Base-by-base conservation (phyloP, 495 filamentous ascomycete genomes). In the Aspergillus nanangensis region DNA sequence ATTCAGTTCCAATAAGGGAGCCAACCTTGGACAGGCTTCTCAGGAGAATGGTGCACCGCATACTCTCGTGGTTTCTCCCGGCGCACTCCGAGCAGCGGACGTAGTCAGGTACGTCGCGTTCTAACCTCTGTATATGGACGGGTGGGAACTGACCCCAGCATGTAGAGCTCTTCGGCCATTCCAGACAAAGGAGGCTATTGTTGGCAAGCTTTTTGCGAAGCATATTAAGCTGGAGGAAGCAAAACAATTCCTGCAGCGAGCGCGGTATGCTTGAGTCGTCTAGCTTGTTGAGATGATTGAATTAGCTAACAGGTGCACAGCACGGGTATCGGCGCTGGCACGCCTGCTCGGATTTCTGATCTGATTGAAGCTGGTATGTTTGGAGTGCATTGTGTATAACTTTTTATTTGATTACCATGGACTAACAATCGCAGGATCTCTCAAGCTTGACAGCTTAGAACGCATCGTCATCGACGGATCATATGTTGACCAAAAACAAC, bases 141-240 rank as follows among this genome's bases (percentile, higher is more conserved):
- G 5, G 15, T 4, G 4, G 21, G n/a, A 4, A 38, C 36, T 38
- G 21, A 38, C 18, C 1, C 3, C 14, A 2, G 19, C 36, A 13
- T 45, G 3, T 24, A 89, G 90, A 52, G 76, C 81, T 4, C 67
- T 96, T 14, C 81, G 87, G 25, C 75, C 78, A 42, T 95, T 90
- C 58, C 84, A 90, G 54, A 83, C 74, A 11, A 90, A 91, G 61
- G 79, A 86, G 17, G 80, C 75, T 20, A 71, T 74, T 35, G 82
- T 97, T 2, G 89, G 86, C 18, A 98, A 98, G 64, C 74, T 97
- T 40, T 98, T 98, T 63, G 92, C 94, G 7, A 98, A 98, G 61
- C 93, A 98, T 51, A 95, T 98, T 70, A 98, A 98, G 67, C 52
- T 98, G 5, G 77, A 87, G 42, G 94, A 96, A 51, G 86, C 89